Evolutionary conservation across 495 filamentous ascomycete species (phyloP).

Genomic region (Aspergillus baeticus): DNA sequence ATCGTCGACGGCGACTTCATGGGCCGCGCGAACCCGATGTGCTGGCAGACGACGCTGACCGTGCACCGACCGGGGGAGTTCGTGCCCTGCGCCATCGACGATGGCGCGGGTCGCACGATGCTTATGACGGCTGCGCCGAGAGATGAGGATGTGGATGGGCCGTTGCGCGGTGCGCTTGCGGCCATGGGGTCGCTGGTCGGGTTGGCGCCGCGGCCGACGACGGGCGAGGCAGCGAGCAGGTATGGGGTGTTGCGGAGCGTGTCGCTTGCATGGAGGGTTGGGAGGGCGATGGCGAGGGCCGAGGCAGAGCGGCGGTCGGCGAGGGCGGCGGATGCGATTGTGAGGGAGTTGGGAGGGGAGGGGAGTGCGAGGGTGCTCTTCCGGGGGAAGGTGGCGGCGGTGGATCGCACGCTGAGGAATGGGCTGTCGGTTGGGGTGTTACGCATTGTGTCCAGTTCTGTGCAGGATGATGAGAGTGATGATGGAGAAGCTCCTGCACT

Average conservation of each 20-base stretch:
- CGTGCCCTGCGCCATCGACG: neutral
- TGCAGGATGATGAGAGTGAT: no score
- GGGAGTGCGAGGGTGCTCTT: conserved; percentile 38
- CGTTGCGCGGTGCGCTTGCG: conserved; percentile 14
- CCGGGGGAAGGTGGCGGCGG: conserved; percentile 61
- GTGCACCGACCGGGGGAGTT: no score
- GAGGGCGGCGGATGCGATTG: conserved; percentile 1
- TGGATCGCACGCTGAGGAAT: conserved; percentile 51
- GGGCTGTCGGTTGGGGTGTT: conserved; percentile 54
- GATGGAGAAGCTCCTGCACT: no score
- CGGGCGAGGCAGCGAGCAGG: conserved; percentile 26
- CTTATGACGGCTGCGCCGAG: conserved; percentile 1
- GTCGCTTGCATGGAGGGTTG: conserved; percentile 43
- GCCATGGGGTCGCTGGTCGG: conserved; percentile 28
- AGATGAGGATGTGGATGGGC: neutral
- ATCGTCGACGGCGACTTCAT: conserved; percentile 41
- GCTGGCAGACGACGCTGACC: neutral
- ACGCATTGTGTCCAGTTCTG: no score
- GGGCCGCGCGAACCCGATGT: conserved; percentile 27
- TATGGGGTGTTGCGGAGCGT: conserved; percentile 38
- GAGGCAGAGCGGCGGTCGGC: no score
- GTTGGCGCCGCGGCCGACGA: conserved; percentile 26
- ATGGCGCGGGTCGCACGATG: conserved; percentile 10
- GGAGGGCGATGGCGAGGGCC: conserved; percentile 32
- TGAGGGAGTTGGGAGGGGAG: conserved; percentile 15